A percentile compares a stretch with the other conserved stretches of the same genome.
These are phyloP conservation scores for Ganoderma boninense DNA, from an alignment of 1,284 basidiomycete species.

Conservation along the genomic window DNA sequence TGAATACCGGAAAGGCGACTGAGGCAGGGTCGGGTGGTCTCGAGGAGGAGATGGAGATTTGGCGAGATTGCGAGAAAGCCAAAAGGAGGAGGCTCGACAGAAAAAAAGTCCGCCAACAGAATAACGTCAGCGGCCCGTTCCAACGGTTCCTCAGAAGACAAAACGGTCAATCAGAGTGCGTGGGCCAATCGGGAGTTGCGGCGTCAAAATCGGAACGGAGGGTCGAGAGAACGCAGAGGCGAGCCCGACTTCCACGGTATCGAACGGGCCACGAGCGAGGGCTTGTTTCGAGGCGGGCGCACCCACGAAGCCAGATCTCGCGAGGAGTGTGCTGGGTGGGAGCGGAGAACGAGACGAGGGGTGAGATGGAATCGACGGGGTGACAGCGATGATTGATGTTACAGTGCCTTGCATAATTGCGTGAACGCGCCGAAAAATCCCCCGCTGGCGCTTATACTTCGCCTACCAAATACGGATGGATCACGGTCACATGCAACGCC, in stretches of 20 bases:
- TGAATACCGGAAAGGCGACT: conserved; percentile 22
- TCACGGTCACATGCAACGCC: too few species aligned
- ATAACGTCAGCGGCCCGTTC: conserved; percentile 34
- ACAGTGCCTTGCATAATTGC: too few species aligned
- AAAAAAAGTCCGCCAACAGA: conserved; percentile 32
- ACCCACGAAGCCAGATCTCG: conserved; percentile 31
- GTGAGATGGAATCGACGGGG: conserved; percentile 40
- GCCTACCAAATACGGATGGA: too few species aligned
- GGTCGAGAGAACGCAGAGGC: conserved; percentile 36
- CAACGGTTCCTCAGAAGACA: conserved; percentile 19
- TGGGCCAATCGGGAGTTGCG: conserved; percentile 40
- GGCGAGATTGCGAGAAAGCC: conserved; percentile 25
- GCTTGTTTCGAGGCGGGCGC: conserved; percentile 25
- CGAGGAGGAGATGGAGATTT: conserved; percentile 28
- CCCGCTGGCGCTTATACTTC: too few species aligned
- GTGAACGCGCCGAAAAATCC: too few species aligned
- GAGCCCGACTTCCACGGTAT: conserved; percentile 33
- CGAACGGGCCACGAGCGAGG: conserved; percentile 31
- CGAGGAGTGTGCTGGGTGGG: conserved; percentile 30
- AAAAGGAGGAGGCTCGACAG: conserved; percentile 19
- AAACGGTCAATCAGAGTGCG: conserved; percentile 22
- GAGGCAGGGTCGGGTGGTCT: conserved; percentile 21
- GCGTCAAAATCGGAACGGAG: conserved; percentile 41
- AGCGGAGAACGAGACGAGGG: conserved; percentile 32
- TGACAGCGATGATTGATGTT: conserved; percentile 42